Conservation (phyloP, 495 filamentous ascomycete species). For the Penicilliopsis zonata region DNA sequence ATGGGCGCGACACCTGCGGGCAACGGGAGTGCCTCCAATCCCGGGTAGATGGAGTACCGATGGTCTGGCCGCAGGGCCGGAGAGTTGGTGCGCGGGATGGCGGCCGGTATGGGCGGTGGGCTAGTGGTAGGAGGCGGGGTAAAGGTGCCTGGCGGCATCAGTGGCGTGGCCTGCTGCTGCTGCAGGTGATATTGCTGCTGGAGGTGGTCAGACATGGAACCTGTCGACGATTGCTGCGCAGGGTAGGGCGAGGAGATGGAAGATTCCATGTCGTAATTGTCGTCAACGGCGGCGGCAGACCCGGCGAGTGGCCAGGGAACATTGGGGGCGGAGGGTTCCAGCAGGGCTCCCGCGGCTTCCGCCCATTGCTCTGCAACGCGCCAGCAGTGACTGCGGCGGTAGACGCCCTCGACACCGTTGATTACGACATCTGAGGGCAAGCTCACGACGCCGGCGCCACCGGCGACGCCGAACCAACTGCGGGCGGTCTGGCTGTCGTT, state of each 20-base stretch:
- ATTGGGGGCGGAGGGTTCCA: constrained; percentile 24
- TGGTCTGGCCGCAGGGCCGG: constrained; percentile 24
- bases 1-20: constrained; percentile 37
- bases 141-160: constrained; percentile 17
- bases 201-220: constrained; percentile 27
- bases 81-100: constrained; percentile 32
- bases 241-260: constrained; percentile 33
- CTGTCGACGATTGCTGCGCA: constrained; percentile 30
- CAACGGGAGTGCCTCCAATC: constrained; percentile 39
- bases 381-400: constrained; percentile 90
- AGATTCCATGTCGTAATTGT: constrained; percentile 30
- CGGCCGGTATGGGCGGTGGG: too few relatives aligned
- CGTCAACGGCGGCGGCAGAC: too few relatives aligned
- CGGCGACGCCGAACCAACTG: constrained; percentile 71
- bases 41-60: constrained; percentile 33
- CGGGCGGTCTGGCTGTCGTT: constrained; percentile 52
- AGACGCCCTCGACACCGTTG: constrained; percentile 81
- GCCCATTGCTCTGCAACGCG: constrained; percentile 66
- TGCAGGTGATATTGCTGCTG: too few relatives aligned
- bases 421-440: constrained; percentile 75
- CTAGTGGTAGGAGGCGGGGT: too few relatives aligned
- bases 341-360: constrained; percentile 24
- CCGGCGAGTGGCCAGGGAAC: too few relatives aligned
- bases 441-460: constrained; percentile 57
- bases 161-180: constrained; percentile 13